phyloP scores from a whole-genome alignment of 805 yeast genomes.

The Saturnispora saitoi region DNA sequence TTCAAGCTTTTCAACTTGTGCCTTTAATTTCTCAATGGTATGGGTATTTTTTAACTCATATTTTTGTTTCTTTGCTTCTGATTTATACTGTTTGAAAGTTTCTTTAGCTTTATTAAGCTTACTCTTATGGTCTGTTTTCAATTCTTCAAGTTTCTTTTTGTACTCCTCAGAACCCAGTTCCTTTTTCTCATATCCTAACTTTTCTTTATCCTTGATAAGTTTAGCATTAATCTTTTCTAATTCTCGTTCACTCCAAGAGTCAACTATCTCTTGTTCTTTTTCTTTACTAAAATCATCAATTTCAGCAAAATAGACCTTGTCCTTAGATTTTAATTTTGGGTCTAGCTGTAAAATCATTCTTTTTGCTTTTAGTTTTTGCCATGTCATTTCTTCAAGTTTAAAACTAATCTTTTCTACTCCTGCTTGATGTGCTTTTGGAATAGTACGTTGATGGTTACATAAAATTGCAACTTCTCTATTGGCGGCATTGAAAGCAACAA shows the following conservation, averaged over 20 bases:
- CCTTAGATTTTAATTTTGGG: constrained; percentile 38
- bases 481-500: constrained; percentile 86
- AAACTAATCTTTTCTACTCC: constrained; percentile 74
- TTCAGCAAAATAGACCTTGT: constrained; percentile 56
- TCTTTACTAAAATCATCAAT: constrained; percentile 58
- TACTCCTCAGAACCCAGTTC: constrained; percentile 46
- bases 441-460: constrained; percentile 95
- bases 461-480: constrained; percentile 90
- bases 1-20: constrained; percentile 64
- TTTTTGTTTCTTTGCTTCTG: constrained; percentile 52
- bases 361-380: constrained; percentile 75
- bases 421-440: constrained; percentile 74
- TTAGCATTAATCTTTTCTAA: constrained; percentile 55
- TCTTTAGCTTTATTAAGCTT: constrained; percentile 50
- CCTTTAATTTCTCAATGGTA: constrained; percentile 59
- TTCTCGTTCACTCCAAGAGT: constrained; percentile 54
- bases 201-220: constrained; percentile 71
- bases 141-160: constrained; percentile 38
- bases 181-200: constrained; percentile 50
- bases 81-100: constrained; percentile 38
- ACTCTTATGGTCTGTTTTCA: constrained; percentile 46
- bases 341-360: constrained; percentile 64
- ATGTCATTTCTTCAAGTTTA: constrained; percentile 66
- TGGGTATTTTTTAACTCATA: constrained; percentile 46
- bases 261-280: constrained; percentile 51